These are phyloP conservation scores for Barnettozyma populi DNA, from an alignment of 805 yeast species.

Conservation along the genomic window DNA sequence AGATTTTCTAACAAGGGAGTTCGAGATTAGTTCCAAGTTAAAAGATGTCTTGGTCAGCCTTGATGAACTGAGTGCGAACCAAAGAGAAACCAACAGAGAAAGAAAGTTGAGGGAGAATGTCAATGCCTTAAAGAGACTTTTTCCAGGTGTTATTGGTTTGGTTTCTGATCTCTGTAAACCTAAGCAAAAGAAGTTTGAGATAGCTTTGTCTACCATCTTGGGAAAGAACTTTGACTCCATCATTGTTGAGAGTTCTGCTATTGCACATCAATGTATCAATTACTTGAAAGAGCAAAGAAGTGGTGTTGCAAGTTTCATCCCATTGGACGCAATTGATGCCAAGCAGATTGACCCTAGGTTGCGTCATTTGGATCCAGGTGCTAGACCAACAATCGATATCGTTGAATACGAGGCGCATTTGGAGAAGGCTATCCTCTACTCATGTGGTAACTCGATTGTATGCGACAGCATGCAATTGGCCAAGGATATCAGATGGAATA, in stretches of 20 bases:
- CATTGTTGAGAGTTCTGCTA: conserved; percentile 65
- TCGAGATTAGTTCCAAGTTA: conserved; percentile 57
- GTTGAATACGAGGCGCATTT: conserved; percentile 60
- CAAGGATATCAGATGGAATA: conserved; percentile 63
- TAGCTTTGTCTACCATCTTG: conserved; percentile 69
- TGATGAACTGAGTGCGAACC: conserved; percentile 69
- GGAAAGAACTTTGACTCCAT: conserved; percentile 80
- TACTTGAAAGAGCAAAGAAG: conserved; percentile 78
- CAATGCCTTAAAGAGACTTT: conserved; percentile 57
- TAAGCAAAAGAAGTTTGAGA: conserved; percentile 60
- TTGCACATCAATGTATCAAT: conserved; percentile 72
- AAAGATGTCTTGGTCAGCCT: conserved; percentile 54
- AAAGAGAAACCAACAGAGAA: conserved; percentile 71
- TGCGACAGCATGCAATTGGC: conserved; percentile 72
- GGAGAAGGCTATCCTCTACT: conserved; percentile 75
- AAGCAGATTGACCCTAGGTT: conserved; percentile 47
- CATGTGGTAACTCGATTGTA: conserved; percentile 72
- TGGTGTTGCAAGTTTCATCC: conserved; percentile 84
- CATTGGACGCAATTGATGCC: conserved; percentile 69
- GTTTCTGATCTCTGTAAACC: conserved; percentile 79
- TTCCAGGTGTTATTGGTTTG: conserved; percentile 82
- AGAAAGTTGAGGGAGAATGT: conserved; percentile 68
- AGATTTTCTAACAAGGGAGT: conserved; percentile 41
- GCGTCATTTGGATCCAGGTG: conserved; percentile 46
- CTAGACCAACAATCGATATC: conserved; percentile 69